Percentiles rank a stretch among this genome's conserved stretches.
Evolutionary conservation across 805 yeast species (phyloP).

Genomic region (Starmerella bombicola): DNA sequence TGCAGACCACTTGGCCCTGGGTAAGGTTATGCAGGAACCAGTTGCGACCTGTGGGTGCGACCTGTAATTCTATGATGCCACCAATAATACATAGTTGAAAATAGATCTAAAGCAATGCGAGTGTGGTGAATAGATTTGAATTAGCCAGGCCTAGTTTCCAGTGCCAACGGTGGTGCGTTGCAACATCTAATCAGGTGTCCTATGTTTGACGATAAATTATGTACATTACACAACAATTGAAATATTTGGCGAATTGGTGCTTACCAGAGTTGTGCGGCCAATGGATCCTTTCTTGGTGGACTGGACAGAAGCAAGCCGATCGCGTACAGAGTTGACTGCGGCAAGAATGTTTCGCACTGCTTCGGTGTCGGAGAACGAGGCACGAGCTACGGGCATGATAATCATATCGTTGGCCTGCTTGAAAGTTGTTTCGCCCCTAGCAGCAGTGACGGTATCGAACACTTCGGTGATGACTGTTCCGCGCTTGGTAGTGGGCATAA

Average conservation of each 20-base stretch:
- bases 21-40: no score
- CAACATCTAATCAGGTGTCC: no score
- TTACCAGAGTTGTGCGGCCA: conserved; percentile 55
- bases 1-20: no score
- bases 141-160: no score
- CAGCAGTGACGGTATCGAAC: conserved; percentile 38
- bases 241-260: conserved; percentile 71
- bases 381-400: conserved; percentile 61
- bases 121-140: no score
- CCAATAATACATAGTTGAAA: no score
- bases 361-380: conserved; percentile 65
- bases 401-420: conserved; percentile 56
- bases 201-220: no score
- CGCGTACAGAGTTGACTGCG: conserved; percentile 49
- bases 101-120: no score
- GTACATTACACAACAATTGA: conserved; percentile 38
- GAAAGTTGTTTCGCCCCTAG: conserved; percentile 61
- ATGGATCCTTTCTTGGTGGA: conserved; percentile 35
- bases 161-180: no score
- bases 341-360: conserved; percentile 57
- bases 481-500: conserved; percentile 76
- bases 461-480: conserved; percentile 75
- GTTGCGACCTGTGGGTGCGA: no score
- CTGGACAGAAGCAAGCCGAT: conserved; percentile 27
- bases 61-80: no score